Evolutionary conservation across 106 monocot genomes (phyloP), one percentile per base, ranked within the genome.

Genomic region (Phalaenopsis aphrodite): DNA sequence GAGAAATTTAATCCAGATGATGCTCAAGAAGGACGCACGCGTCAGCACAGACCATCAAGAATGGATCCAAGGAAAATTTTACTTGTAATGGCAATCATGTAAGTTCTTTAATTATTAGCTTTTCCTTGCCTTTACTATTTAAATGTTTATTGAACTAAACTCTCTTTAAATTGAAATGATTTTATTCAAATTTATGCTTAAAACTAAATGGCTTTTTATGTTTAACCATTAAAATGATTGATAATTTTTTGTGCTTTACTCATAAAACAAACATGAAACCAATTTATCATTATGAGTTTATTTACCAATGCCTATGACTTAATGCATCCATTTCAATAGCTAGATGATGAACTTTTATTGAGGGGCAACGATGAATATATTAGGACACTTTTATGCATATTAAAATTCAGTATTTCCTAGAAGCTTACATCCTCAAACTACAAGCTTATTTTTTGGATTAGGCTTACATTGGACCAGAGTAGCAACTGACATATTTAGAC

Each of bases 11-110:
- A 67, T 68, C 21, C 78, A 19, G 90, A 89, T 87, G 94, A 92
- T 85, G 82, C 72, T 81, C 80, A 83, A 78, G 97, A 97, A 84
- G 90, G 92, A 39, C 90, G 92, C 56, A 1, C 66, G 37, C 92
- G 94, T 5, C 92, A 91, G 61, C 97, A 94, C 72, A 85, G 83
- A 80, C 83, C 92, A 47, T 91, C 97, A 16, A 90, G 88, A 81
- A 94, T 91, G 88, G 94, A 98, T 75, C 97, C 97, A 1, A 94
- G 94, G 81, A 98, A 91, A 80, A 86, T 94, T 76, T 84, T 97
- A 75, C 88, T 98, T 24, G 80, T 82, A 30, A 85, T 98, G 82
- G 94, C 97, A 75, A 86, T 98, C 85, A 88, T 98, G 83, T 83
- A 78, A 12, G 37, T 72, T 56, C 72, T 72, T 12, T 52, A 15